Evolutionary conservation across 2,329 filamentous ascomycete genomes (phyloP), one percentile per base, ranked within the genome.

Genomic region (Calonectria leucothoes): DNA sequence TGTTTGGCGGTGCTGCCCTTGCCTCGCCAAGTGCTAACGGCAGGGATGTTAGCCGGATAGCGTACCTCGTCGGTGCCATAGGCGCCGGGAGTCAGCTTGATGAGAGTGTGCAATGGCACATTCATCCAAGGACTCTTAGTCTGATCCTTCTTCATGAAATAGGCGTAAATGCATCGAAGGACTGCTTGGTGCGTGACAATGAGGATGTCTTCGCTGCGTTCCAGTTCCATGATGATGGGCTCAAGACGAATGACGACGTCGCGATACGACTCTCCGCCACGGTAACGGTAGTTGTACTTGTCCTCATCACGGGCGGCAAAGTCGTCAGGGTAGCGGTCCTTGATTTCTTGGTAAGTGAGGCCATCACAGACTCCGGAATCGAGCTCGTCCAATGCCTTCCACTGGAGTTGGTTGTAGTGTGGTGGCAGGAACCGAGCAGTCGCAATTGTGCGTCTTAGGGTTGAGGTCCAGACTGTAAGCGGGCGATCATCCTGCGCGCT

Each of bases 231-330:
- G 86, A 99, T 99, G 85, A 99, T 99, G 75, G 97, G 97, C 83
- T 99, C 97, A 0, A 99, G 92, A 0, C 97, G 95, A 81, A 98
- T 98, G 49, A 99, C 97, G 1, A 99, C 96, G 82, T 99, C 97
- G 70, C 96, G 94, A 84, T 99, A 93, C 74, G 94, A 97, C 86
- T 99, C 97, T 68, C 97, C 97, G 75, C 97, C 97, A 6, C 97
- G 93, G 86, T 99, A 99, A 71, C 97, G 95, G 87, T 99, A 99
- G 87, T 99, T 98, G 91, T 98, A 98, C 86, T 99, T 99, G 89
- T 99, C 97, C 78, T 98, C 95, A 84, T 99, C 97, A 75, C 97
- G 95, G 39, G 96, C 95, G 64, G 93, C 92, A 86, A 99, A 99
- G 86, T 99, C 97, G 78, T 98, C 96, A 0, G 97, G 97, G 83